Percentiles rank a stretch among this genome's conserved stretches.
phyloP scores from a whole-genome alignment of 2,329 filamentous ascomycete genomes.

The Atkinsonella hypoxylon region DNA sequence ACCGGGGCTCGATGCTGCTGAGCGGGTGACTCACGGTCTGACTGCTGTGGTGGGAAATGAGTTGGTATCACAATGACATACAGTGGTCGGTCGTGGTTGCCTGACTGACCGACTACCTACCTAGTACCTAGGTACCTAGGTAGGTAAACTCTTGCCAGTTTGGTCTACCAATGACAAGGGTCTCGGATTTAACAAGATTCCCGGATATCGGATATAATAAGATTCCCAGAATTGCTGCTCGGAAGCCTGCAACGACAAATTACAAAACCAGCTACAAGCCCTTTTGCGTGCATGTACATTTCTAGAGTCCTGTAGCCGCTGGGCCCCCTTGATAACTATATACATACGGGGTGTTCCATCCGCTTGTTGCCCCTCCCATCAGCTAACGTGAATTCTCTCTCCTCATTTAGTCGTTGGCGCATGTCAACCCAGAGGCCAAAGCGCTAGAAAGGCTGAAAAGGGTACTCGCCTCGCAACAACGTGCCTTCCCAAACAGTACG shows the following conservation, averaged over 20 bases:
- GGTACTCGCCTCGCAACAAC: neutral
- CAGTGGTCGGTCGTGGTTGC: no score
- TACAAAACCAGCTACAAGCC: conserved; percentile 1
- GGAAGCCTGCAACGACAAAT: neutral
- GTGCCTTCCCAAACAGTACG: neutral
- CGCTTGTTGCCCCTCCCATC: neutral
- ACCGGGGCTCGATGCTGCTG: no score
- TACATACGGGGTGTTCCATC: neutral
- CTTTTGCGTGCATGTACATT: neutral
- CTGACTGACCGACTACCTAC: no score
- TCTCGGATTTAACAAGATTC: no score
- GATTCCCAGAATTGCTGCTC: neutral
- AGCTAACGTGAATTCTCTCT: neutral
- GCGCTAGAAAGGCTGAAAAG: neutral
- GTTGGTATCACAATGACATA: no score
- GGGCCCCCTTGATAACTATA: neutral
- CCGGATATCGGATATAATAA: neutral
- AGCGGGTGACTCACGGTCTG: no score
- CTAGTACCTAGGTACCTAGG: no score
- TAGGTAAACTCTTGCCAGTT: no score
- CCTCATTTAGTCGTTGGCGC: neutral
- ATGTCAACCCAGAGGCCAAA: neutral
- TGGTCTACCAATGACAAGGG: no score
- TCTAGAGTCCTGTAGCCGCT: neutral
- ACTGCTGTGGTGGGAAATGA: no score